Percentiles rank a stretch among this genome's conserved stretches.
Conservation (phyloP, 306 rosid genomes). For the Vigna unguiculata region DNA sequence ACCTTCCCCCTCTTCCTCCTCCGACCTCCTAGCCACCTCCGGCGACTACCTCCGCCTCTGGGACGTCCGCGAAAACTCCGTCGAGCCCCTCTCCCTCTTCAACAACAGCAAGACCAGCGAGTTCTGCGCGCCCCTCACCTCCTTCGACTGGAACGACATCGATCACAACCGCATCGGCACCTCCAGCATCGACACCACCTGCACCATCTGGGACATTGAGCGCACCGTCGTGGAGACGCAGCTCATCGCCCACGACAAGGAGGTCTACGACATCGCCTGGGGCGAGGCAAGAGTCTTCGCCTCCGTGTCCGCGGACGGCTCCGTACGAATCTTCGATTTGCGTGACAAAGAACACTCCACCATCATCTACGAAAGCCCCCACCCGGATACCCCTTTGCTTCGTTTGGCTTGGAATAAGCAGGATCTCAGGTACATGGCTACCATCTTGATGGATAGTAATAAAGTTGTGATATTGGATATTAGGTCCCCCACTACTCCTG, state of each 20-base stretch:
- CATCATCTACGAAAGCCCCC: slow-evolving; percentile 93
- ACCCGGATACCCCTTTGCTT: slow-evolving; percentile 89
- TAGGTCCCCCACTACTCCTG: slow-evolving; percentile 85
- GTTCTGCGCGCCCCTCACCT: slow-evolving; percentile 91
- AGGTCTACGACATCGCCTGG: slow-evolving; percentile 95
- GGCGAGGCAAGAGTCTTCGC: slow-evolving; percentile 93
- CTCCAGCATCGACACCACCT: slow-evolving; percentile 94
- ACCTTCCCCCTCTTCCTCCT: slow-evolving; percentile 34
- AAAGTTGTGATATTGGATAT: slow-evolving; percentile 91
- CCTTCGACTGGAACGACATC: slow-evolving; percentile 95
- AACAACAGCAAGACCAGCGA: slow-evolving; percentile 89
- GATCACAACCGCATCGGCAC: slow-evolving; percentile 88
- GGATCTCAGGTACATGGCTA: slow-evolving; percentile 94
- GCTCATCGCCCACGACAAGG: slow-evolving; percentile 96
- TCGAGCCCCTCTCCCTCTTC: slow-evolving; percentile 72
- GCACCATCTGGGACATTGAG: slow-evolving; percentile 94
- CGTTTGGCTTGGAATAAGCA: slow-evolving; percentile 97
- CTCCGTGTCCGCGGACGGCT: slow-evolving; percentile 95
- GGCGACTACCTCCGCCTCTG: slow-evolving; percentile 99
- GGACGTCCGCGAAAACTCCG: slow-evolving; percentile 73
- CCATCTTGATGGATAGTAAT: slow-evolving; percentile 86
- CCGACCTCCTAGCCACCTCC: slow-evolving; percentile 87
- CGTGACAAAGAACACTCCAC: slow-evolving; percentile 97
- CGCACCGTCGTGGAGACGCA: slow-evolving; percentile 85
- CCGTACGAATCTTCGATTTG: slow-evolving; percentile 86